These are phyloP conservation scores for Solioccasus polychromus DNA, from an alignment of 768 basidiomycete species.

Conservation along the genomic window DNA sequence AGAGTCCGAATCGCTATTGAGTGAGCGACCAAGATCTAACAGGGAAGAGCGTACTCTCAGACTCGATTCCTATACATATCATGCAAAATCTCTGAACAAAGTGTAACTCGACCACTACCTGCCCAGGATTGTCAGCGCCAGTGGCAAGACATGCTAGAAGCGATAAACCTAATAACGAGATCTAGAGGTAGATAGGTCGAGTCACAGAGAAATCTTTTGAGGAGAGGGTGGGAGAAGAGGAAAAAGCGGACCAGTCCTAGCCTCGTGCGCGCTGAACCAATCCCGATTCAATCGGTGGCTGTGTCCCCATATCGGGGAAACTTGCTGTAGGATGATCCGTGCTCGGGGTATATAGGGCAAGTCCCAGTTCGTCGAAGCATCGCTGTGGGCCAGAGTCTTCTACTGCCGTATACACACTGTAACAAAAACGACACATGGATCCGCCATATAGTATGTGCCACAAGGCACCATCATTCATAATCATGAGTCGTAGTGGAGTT, in stretches of 20 bases:
- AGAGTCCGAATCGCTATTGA: constrained; percentile 3
- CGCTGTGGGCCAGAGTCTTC: too few species aligned
- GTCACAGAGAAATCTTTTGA: constrained; percentile 8
- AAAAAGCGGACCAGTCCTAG: constrained; percentile 8
- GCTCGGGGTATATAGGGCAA: too few species aligned
- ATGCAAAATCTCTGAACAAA: constrained; percentile 1
- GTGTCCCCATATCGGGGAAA: constrained; percentile 1
- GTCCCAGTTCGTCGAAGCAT: too few species aligned
- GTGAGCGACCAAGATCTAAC: neutral
- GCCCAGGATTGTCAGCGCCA: neutral
- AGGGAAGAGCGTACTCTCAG: constrained; percentile 3
- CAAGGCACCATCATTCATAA: too few species aligned
- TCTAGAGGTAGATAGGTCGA: constrained; percentile 15
- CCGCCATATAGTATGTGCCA: too few species aligned
- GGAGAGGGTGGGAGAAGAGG: constrained; percentile 15
- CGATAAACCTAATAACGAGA: constrained; percentile 7
- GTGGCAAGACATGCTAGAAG: neutral
- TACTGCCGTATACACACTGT: too few species aligned
- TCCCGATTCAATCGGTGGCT: constrained; percentile 25
- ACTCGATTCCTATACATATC: neutral
- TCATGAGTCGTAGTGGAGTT: too few species aligned
- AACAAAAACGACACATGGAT: too few species aligned
- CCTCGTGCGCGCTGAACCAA: neutral
- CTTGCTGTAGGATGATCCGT: neutral
- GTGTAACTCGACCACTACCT: neutral